Evolutionary conservation across 352 stramenopile genomes (phyloP).

Genomic region (Pythium rishiriense): DNA sequence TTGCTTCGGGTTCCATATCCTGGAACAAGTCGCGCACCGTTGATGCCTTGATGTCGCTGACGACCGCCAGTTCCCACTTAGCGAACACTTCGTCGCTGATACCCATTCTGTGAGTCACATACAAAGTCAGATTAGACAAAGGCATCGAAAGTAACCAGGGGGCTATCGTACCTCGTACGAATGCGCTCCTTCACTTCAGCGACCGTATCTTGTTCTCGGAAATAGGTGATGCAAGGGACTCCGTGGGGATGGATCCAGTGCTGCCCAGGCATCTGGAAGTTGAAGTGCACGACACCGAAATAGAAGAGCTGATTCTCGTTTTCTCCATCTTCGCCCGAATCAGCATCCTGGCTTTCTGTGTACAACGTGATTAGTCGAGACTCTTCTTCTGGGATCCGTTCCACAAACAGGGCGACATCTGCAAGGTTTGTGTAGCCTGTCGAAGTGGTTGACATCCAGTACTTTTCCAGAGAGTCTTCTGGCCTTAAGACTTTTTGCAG

Average conservation of each 20-base stretch:
- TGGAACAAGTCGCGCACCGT: slow-evolving; percentile 50
- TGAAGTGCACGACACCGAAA: slow-evolving; percentile 76
- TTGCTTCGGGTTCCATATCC: slow-evolving; percentile 57
- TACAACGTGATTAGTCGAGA: slow-evolving; percentile 3
- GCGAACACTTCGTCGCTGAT: slow-evolving; percentile 66
- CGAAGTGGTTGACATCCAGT: slow-evolving; percentile 33
- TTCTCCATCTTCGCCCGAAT: slow-evolving; percentile 10
- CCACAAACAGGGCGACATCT: slow-evolving; percentile 59
- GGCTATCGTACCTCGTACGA: slow-evolving; percentile 37
- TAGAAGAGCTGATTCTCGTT: slow-evolving; percentile 36
- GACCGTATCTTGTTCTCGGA: slow-evolving; percentile 65
- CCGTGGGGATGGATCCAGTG: slow-evolving; percentile 78
- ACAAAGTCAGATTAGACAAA: slow-evolving; percentile 20
- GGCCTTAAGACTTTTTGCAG: slow-evolving; percentile 45
- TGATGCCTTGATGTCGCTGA: slow-evolving; percentile 79
- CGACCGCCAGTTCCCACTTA: slow-evolving; percentile 70
- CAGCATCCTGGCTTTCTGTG: not conserved
- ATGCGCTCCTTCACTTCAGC: slow-evolving; percentile 71
- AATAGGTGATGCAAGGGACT: slow-evolving; percentile 66
- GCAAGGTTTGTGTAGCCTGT: slow-evolving; percentile 31
- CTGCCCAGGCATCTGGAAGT: slow-evolving; percentile 52
- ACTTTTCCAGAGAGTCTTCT: slow-evolving; percentile 43
- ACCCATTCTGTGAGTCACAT: slow-evolving; percentile 47
- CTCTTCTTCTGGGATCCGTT: slow-evolving; percentile 46
- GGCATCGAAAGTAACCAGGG: too few species aligned